A percentile compares a stretch with the other conserved stretches of the same genome.
Evolutionary conservation across 495 filamentous ascomycete species (phyloP).

Genomic region (Hypoxylon perforatum): DNA sequence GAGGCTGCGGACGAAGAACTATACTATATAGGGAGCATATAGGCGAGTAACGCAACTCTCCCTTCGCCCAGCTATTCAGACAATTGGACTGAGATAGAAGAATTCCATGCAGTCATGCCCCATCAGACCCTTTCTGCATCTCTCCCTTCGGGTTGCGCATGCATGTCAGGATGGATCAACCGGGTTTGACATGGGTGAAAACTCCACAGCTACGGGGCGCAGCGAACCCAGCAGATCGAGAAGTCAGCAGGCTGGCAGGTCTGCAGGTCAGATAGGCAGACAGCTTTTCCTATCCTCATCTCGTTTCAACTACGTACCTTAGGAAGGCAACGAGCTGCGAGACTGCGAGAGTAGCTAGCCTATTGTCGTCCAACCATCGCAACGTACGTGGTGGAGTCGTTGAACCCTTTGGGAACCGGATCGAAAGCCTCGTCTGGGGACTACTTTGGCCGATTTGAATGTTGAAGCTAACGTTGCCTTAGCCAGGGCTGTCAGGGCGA

Average conservation of each 20-base stretch:
- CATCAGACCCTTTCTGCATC: background rate
- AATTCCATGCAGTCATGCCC: slow-evolving; percentile 32
- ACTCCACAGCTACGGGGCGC: slow-evolving; percentile 10
- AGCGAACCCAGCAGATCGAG: slow-evolving; percentile 9
- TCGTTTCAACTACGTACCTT: too few relatives aligned
- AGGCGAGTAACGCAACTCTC: background rate
- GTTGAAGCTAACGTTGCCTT: background rate
- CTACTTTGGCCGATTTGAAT: too few relatives aligned
- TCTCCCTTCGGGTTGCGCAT: background rate
- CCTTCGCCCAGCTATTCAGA: slow-evolving; percentile 24
- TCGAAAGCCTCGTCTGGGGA: slow-evolving; percentile 17
- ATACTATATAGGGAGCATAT: background rate
- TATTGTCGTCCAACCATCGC: slow-evolving; percentile 2
- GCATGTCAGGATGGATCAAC: slow-evolving; percentile 28
- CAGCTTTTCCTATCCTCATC: too few relatives aligned
- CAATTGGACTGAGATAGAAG: slow-evolving; percentile 16
- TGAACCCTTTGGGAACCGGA: slow-evolving; percentile 7
- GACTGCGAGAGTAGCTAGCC: background rate
- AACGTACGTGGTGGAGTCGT: slow-evolving; percentile 3
- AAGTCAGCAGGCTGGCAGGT: slow-evolving; percentile 4
- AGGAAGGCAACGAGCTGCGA: too few relatives aligned
- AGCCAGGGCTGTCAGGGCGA: background rate
- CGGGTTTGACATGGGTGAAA: background rate
- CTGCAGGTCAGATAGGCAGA: slow-evolving; percentile 14
- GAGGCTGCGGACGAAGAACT: slow-evolving; percentile 2